Evolutionary conservation across 176 grass and related monocot genomes (phyloP).

Genomic region (Urochloa ruziziensis): DNA sequence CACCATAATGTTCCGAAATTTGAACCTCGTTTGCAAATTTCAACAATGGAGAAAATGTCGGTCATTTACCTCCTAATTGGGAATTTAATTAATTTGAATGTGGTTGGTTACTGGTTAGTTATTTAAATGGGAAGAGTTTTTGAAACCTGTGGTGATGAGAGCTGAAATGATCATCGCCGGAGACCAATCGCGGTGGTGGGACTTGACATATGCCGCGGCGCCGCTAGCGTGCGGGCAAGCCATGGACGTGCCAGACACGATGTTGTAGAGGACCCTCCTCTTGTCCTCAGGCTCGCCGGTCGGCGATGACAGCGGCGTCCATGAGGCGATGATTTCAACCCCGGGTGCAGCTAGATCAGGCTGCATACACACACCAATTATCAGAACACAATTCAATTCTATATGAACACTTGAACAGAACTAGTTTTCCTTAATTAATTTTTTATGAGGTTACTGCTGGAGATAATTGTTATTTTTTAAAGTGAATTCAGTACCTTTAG

Average conservation of each 20-base stretch:
- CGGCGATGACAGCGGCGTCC: neutral
- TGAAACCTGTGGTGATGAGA: constrained; percentile 44
- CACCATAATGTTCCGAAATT: neutral
- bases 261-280: constrained; percentile 25
- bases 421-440: too few species aligned
- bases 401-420: too few species aligned
- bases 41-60: too few species aligned
- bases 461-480: too few species aligned
- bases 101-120: too few species aligned
- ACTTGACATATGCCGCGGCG: constrained; percentile 37
- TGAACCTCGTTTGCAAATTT: too few species aligned
- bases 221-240: neutral
- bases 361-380: neutral
- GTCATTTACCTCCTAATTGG: too few species aligned
- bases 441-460: too few species aligned
- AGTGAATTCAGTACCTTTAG: constrained; percentile 34
- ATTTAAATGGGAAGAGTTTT: too few species aligned
- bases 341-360: constrained; percentile 33
- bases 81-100: too few species aligned
- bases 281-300: neutral
- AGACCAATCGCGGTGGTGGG: constrained; percentile 52
- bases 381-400: too few species aligned
- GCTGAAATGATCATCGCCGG: constrained; percentile 48
- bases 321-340: constrained; percentile 42
- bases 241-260: constrained; percentile 3